Conservation (phyloP, 2,329 filamentous ascomycete species). For the Fusarium anthophilum region DNA sequence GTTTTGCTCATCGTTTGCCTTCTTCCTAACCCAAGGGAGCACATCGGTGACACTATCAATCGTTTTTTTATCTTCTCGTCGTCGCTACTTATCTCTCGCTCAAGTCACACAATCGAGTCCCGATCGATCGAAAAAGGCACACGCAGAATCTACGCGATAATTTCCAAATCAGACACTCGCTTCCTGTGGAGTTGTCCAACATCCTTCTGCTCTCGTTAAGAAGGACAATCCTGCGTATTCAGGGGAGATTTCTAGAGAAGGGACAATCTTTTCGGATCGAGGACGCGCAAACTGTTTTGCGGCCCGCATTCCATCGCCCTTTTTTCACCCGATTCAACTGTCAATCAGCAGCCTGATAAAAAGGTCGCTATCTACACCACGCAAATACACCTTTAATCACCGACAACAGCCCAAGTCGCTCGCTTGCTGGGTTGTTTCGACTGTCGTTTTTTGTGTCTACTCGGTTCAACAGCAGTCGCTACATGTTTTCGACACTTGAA, state of each 20-base stretch:
- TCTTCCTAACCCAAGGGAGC: neutral
- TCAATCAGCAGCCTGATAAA: slow-evolving; percentile 25
- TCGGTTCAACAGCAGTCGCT: slow-evolving; percentile 18
- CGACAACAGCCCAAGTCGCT: slow-evolving; percentile 25
- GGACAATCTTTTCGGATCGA: neutral
- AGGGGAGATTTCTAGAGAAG: slow-evolving; percentile 2
- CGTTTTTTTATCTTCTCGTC: slow-evolving; percentile 3
- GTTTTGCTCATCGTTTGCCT: slow-evolving; percentile 13
- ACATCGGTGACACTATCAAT: slow-evolving; percentile 25
- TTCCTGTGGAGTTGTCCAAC: neutral
- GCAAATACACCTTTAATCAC: slow-evolving; percentile 1
- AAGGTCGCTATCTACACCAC: neutral
- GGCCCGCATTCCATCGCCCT: slow-evolving; percentile 34
- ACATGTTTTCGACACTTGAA: slow-evolving; percentile 1
- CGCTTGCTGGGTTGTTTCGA: slow-evolving; percentile 28
- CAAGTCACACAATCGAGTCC: slow-evolving; percentile 24
- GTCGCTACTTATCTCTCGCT: slow-evolving; percentile 10
- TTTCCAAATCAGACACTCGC: neutral
- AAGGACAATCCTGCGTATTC: neutral
- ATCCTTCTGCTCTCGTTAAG: slow-evolving; percentile 17
- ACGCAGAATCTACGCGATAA: slow-evolving; percentile 8
- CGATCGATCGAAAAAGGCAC: slow-evolving; percentile 25
- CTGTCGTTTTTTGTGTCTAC: slow-evolving; percentile 3
- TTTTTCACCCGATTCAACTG: neutral
- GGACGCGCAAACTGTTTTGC: slow-evolving; percentile 33